Base-by-base conservation (phyloP, 1,284 basidiomycete genomes). In the Apiotrichum siamense region DNA sequence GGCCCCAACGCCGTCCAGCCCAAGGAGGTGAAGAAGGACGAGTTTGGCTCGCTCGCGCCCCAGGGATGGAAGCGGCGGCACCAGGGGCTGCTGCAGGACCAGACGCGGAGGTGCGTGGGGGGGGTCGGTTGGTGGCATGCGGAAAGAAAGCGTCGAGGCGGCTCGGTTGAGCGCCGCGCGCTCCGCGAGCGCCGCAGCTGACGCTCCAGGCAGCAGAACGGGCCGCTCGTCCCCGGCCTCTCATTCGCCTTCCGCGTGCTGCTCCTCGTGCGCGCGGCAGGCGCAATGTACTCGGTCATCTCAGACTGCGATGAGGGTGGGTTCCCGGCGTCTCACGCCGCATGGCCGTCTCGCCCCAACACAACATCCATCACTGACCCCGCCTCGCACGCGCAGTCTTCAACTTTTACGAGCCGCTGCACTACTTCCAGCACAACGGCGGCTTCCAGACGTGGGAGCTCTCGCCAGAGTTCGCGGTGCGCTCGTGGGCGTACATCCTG, bases 391-490 rank as follows among this genome's bases (percentile, higher is more conserved):
- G n/a, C n/a, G n/a, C 59, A 96, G 92, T 94, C 12, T 98, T 86
- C 80, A 98, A 98, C 74, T 98, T 97, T 74, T 98, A 89, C 89
- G 96, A 98, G 68, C 94, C 96, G 21, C 76, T 98, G 29, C 94
- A 97, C 73, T 91, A 92, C 73, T 77, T 93, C 47, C 81, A 84
- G 58, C 77, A 83, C 58, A 88, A 88, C 26, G 78, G 84, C 61
- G 90, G 88, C 7, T 97, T 98, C 73, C 92, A 98, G 75, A 97
- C 96, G 1, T 98, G 96, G 96, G 96, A 98, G 69, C 84, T 89
- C 7, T 88, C 92, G 11, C 92, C 96, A 7, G 75, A 82, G 50
- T 97, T 86, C 67, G 85, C 91, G 7, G 85, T 99, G 58, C 79
- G 96, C 55, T 93, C 88, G 58, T 98, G 92, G 91, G 83, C 89